Base-by-base conservation (phyloP, 805 yeast genomes). In the Lipomyces starkeyi region DNA sequence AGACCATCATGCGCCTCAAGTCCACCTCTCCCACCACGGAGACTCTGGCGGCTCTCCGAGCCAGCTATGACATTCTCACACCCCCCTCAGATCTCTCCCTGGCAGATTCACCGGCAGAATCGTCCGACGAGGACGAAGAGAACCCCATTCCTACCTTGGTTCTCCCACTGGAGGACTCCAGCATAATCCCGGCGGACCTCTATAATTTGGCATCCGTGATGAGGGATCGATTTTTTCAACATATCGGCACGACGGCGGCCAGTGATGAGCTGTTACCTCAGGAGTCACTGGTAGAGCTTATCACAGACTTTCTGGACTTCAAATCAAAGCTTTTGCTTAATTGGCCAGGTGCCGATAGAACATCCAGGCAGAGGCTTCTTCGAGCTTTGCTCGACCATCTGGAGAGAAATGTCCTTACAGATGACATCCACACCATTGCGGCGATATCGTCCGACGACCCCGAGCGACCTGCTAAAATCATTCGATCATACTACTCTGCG, bases 361-460 rank as follows among this genome's bases (percentile, higher is more conserved):
- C 37, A 35, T 35, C 37, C 37, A 35, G 37, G 37, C 37, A 35
- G 37, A 35, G 87, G 74, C 95, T 95, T 77, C 82, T 95, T 68
- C 97, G 97, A 22, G 79, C 76, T 62, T 73, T 78, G 20, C 79
- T 83, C 35, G 77, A 77, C 13, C 73, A 74, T 55, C 78, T 75
- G 58, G 80, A 78, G 43, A 76, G 75, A 35, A 76, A 77, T 81
- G 82, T 93, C 71, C 84, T 83, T 73, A 90, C 90, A 58, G 83
- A 81, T 71, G 98, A 94, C 77, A 91, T 95, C 74, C 99, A 95
- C 80, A 85, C 95, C 5, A 86, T 93, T 69, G 98, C 97, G 47
- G 89, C 95, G 37, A 80, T 81, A 32, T 83, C 91, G 70, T 75
- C 76, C 11, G 72, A 73, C 20, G 86, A 94, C 58, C 78, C 86